Evolutionary conservation across 306 rosid species (phyloP).

Genomic region (Ochetophila trinervis): DNA sequence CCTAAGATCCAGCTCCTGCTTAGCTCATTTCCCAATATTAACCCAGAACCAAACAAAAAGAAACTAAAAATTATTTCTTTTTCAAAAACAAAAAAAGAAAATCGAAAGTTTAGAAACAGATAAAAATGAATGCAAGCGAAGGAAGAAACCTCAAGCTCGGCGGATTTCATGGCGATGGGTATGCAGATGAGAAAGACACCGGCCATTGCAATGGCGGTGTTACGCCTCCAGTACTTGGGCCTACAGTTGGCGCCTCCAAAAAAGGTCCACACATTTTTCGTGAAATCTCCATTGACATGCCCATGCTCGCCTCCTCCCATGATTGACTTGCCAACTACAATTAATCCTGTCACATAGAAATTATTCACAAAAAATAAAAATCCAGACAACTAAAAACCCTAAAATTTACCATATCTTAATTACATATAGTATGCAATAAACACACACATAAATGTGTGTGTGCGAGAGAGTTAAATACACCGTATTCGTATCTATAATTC

Average conservation of each 20-base stretch:
- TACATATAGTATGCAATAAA: not conserved
- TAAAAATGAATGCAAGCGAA: not conserved
- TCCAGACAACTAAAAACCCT: constrained; percentile 32
- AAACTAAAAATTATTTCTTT: not conserved
- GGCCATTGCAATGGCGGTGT: constrained; percentile 87
- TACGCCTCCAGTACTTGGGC: constrained; percentile 95
- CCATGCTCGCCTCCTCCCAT: constrained; percentile 77
- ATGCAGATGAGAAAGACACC: constrained; percentile 84
- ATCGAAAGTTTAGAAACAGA: not conserved
- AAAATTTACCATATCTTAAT: constrained; percentile 11
- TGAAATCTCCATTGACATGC: constrained; percentile 60
- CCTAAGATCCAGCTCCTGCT: not conserved
- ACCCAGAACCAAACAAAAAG: constrained; percentile 2
- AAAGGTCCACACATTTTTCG: constrained; percentile 95
- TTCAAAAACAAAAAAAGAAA: not conserved
- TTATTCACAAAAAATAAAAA: constrained; percentile 12
- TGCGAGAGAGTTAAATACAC: not conserved
- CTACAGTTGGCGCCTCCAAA: constrained; percentile 87
- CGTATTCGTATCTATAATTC: not conserved
- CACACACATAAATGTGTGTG: no score
- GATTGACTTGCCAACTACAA: constrained; percentile 14
- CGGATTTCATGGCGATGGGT: constrained; percentile 94
- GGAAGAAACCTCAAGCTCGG: constrained; percentile 77
- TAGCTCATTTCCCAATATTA: not conserved
- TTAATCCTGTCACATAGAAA: not conserved